Evolutionary conservation across 768 basidiomycete species (phyloP).

Genomic region (Agaricus subrufescens): DNA sequence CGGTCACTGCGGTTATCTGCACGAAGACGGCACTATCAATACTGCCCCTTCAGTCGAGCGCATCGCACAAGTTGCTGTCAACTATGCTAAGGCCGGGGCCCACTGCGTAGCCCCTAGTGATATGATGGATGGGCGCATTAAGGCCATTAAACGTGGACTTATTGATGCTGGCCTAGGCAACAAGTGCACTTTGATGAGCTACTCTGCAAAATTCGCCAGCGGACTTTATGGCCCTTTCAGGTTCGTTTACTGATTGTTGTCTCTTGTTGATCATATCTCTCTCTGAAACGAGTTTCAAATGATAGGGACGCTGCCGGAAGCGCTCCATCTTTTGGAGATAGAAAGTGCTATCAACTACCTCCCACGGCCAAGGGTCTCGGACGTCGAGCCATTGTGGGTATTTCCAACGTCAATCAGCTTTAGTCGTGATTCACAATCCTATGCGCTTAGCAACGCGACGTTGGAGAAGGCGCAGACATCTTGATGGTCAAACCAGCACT

Average conservation of each 20-base stretch:
- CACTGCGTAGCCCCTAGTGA: constrained; percentile 98
- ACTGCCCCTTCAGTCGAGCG: constrained; percentile 76
- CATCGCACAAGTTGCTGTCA: constrained; percentile 87
- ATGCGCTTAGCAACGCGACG: constrained; percentile 70
- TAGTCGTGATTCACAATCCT: constrained; percentile 1
- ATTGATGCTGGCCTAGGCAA: constrained; percentile 85
- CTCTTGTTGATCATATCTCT: not conserved
- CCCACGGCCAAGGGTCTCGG: constrained; percentile 86
- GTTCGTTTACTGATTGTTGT: constrained; percentile 31
- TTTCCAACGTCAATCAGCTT: not conserved
- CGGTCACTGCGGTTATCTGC: constrained; percentile 88
- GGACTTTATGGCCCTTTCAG: constrained; percentile 94
- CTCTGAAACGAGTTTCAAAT: not conserved
- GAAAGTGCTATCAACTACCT: constrained; percentile 98
- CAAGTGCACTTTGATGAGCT: constrained; percentile 90
- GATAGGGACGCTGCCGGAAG: constrained; percentile 94
- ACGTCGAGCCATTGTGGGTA: constrained; percentile 82
- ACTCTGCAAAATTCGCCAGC: constrained; percentile 97
- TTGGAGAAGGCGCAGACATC: constrained; percentile 90
- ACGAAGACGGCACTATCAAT: constrained; percentile 73
- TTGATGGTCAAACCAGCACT: constrained; percentile 98
- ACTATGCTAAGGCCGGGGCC: constrained; percentile 92
- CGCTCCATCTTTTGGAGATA: constrained; percentile 89
- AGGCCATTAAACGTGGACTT: constrained; percentile 80
- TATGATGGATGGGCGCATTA: constrained; percentile 98